Evolutionary conservation across 2,329 filamentous ascomycete species (phyloP).

Genomic region (Ceratocystis papillata): DNA sequence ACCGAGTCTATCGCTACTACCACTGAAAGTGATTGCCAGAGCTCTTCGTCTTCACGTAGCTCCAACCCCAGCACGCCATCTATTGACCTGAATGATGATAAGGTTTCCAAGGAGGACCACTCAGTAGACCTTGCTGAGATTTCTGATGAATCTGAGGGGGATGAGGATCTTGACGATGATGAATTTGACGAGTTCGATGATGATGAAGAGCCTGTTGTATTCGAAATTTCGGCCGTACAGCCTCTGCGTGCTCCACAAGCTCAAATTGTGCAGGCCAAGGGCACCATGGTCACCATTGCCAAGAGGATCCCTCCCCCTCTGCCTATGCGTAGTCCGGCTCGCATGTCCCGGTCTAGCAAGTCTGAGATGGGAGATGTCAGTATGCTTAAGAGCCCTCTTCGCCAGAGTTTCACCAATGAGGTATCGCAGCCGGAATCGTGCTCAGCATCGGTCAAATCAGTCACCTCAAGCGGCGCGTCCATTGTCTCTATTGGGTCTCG

Average conservation of each 20-base stretch:
- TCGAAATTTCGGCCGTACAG: constrained; percentile 47
- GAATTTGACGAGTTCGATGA: constrained; percentile 42
- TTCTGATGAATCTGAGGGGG: constrained; percentile 4
- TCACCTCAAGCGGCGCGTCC: constrained; percentile 17
- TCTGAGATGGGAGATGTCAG: constrained; percentile 52
- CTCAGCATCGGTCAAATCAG: constrained; percentile 1
- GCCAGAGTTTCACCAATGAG: constrained; percentile 36
- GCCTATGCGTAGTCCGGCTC: constrained; percentile 62
- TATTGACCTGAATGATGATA: constrained; percentile 21
- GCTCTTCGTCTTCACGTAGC: constrained; percentile 21
- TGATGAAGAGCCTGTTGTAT: constrained; percentile 56
- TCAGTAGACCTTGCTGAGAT: neutral
- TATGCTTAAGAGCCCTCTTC: constrained; percentile 41
- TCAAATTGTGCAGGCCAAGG: constrained; percentile 58
- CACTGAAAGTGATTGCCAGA: constrained; percentile 23
- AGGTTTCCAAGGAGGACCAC: neutral
- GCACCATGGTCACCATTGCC: constrained; percentile 72
- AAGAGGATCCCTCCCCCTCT: constrained; percentile 69
- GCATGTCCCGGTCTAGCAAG: constrained; percentile 44
- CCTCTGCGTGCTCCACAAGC: constrained; percentile 46
- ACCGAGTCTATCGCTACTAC: constrained; percentile 22
- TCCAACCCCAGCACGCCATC: constrained; percentile 23
- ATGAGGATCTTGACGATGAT: constrained; percentile 34
- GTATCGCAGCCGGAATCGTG: constrained; percentile 1
- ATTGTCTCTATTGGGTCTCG: constrained; percentile 19